Conservation (phyloP, 2,329 filamentous ascomycete genomes). For the Xylaria arbuscula region DNA sequence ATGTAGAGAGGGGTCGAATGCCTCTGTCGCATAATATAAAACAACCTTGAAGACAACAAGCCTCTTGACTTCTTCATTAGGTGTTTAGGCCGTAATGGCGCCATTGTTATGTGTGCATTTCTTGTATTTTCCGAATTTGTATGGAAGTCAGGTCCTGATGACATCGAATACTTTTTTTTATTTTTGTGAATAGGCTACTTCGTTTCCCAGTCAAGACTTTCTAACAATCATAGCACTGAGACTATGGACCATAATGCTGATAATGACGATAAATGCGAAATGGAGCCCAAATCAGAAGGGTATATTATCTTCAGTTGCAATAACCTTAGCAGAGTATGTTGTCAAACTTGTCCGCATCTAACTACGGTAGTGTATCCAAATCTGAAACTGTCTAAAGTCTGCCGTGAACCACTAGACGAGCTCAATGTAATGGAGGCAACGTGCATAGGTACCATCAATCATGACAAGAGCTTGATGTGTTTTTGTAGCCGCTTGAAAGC, state of each 20-base stretch:
- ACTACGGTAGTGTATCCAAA: background rate
- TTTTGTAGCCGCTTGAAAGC: no score
- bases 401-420: background rate
- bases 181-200: constrained; percentile 5
- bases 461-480: no score
- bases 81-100: background rate
- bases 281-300: background rate
- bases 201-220: constrained; percentile 10
- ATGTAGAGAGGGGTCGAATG: background rate
- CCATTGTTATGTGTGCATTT: no score
- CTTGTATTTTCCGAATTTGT: constrained; percentile 5
- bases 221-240: constrained; percentile 18
- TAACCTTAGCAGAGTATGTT: background rate
- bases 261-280: constrained; percentile 1
- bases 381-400: background rate
- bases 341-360: background rate
- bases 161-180: constrained; percentile 20
- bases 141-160: constrained; percentile 16
- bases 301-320: background rate
- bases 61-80: background rate
- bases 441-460: no score
- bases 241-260: background rate
- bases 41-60: background rate
- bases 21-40: background rate
- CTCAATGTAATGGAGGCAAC: no score